Percentiles rank a stretch among this genome's conserved stretches.
phyloP scores from a whole-genome alignment of 225 moss, liverwort and hornwort genomes.

The Straminergon stramineum region DNA sequence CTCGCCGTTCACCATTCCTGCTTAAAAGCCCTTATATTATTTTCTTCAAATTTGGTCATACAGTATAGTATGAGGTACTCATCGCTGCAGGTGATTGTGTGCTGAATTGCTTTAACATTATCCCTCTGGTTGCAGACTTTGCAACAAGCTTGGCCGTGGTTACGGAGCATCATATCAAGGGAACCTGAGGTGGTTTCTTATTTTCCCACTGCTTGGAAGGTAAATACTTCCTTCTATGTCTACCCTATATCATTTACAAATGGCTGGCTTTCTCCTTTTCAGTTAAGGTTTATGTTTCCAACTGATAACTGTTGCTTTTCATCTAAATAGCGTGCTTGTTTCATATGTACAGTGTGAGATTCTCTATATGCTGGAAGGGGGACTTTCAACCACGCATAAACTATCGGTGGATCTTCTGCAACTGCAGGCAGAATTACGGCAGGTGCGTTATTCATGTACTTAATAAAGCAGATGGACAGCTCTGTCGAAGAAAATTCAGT shows the following conservation, averaged over 20 bases:
- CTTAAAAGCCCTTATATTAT: not conserved
- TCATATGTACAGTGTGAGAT: constrained; percentile 66
- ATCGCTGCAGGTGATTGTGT: not conserved
- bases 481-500: not conserved
- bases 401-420: constrained; percentile 55
- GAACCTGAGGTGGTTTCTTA: constrained; percentile 83
- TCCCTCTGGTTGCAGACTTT: constrained; percentile 57
- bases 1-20: not conserved
- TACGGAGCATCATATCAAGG: constrained; percentile 58
- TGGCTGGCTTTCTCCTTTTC: not conserved
- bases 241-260: not conserved
- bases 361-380: constrained; percentile 80
- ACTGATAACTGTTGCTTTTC: not conserved
- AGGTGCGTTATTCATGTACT: constrained; percentile 18
- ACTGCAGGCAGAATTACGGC: constrained; percentile 58
- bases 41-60: not conserved
- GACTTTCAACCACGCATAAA: constrained; percentile 44
- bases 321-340: constrained; percentile 5
- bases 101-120: not conserved
- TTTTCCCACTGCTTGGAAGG: constrained; percentile 94
- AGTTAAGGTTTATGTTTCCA: not conserved
- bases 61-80: not conserved
- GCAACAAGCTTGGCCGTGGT: constrained; percentile 89
- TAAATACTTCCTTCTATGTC: constrained; percentile 8
- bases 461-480: not conserved